Evolutionary conservation across 2,329 filamentous ascomycete species (phyloP).

Genomic region (Xylaria sp.): DNA sequence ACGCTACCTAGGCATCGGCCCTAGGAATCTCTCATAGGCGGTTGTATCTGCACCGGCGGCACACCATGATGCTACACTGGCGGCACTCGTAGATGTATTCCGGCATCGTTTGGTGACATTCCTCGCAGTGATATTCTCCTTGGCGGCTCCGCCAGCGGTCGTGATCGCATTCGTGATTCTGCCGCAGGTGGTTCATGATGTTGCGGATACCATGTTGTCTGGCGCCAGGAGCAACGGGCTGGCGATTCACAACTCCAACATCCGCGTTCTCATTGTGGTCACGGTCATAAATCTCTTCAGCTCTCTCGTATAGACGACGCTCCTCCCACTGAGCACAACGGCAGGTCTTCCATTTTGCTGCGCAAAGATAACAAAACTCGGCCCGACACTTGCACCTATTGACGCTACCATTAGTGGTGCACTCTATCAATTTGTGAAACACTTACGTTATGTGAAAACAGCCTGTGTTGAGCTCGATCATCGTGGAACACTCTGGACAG

Average conservation of each 20-base stretch:
- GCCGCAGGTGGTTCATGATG: slow-evolving; percentile 31
- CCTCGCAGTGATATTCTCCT: slow-evolving; percentile 38
- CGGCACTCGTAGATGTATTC: slow-evolving; percentile 59
- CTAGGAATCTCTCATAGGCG: slow-evolving; percentile 47
- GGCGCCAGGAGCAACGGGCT: background rate
- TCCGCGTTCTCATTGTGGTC: background rate
- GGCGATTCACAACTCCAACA: background rate
- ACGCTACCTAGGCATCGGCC: background rate
- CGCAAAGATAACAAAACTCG: slow-evolving; percentile 41
- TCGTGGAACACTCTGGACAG: slow-evolving; percentile 56
- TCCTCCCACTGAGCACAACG: slow-evolving; percentile 52
- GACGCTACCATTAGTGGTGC: slow-evolving; percentile 7
- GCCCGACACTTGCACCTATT: slow-evolving; percentile 35
- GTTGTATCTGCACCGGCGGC: slow-evolving; percentile 58
- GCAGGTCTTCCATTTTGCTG: slow-evolving; percentile 41
- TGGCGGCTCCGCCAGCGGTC: slow-evolving; percentile 40
- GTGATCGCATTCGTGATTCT: slow-evolving; percentile 39
- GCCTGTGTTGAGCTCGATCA: slow-evolving; percentile 62
- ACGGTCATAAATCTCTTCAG: slow-evolving; percentile 16
- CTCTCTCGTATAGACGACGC: slow-evolving; percentile 27
- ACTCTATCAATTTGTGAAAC: slow-evolving; percentile 10
- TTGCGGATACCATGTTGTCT: background rate
- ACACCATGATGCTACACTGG: slow-evolving; percentile 57
- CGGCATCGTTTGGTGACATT: slow-evolving; percentile 45
- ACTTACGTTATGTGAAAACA: slow-evolving; percentile 68